Base-by-base conservation (phyloP, 2,329 filamentous ascomycete genomes). In the Aspergillus aculeatus region DNA sequence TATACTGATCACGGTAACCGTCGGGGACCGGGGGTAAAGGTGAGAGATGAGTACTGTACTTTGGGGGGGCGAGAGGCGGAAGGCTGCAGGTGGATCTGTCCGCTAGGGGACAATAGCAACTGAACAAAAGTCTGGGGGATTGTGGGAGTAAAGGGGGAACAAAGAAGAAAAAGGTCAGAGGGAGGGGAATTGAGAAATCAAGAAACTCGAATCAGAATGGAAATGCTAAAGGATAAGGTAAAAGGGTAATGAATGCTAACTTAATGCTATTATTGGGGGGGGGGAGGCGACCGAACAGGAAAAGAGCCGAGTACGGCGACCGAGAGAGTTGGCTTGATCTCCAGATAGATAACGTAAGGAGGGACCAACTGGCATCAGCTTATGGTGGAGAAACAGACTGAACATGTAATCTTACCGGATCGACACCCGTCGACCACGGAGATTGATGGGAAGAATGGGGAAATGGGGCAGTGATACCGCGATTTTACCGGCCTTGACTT, bases 261-360 rank as follows among this genome's bases (percentile, higher is more conserved):
- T n/a, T n/a, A 29, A 29, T 29, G 9, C 26, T 29, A 3, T 29
- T 29, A 29, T 29, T 7, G 51, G 54, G 47, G 38, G 16, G 16
- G 38, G 19, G 9, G 38, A 19, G 38, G 38, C 38, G 38, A 44
- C 38, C 38, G 38, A 44, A 44, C 14, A 57, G 49, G 51, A 50
- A 64, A 64, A 59, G 53, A 60, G 58, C 62, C 64, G 62, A 63
- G 59, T 51, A 61, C 63, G 58, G 62, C 60, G 64, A 55, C 57
- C 56, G 60, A 64, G 56, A 58, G 58, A 59, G 54, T 7, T 31
- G 48, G 16, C 57, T 62, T 62, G 58, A 64, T 62, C 63, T 58
- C 61, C 63, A 64, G 64, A 29, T 29, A 29, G 26, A 65, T 65
- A 65, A 66, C 64, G 64, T 64, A 66, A 65, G 63, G 63, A 62